These are phyloP conservation scores for Tetrahymena malaccensis DNA, from an alignment of 73 alveolate species.

Conservation along the genomic window DNA sequence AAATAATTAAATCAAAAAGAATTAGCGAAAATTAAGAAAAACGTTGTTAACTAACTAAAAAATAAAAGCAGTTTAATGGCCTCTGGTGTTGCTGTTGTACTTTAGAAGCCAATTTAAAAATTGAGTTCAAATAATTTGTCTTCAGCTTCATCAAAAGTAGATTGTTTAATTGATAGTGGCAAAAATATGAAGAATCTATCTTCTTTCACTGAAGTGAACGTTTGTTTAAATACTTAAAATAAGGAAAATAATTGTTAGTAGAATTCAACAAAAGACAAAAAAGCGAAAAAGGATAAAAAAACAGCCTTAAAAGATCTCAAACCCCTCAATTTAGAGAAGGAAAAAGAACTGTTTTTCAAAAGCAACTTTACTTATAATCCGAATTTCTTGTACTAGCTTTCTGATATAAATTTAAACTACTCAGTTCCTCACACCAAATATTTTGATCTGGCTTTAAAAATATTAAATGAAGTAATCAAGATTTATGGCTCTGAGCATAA, in stretches of 20 bases:
- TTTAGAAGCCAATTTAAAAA: background rate
- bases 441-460: slow-evolving; percentile 43
- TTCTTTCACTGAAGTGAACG: background rate
- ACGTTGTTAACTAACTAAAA: background rate
- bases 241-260: background rate
- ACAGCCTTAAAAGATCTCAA: slow-evolving; percentile 19
- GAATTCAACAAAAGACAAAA: background rate
- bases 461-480: slow-evolving; percentile 48
- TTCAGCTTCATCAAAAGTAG: background rate
- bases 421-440: slow-evolving; percentile 41
- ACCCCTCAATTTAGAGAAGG: slow-evolving; percentile 53
- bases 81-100: background rate
- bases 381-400: slow-evolving; percentile 45
- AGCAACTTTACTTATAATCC: slow-evolving; percentile 57
- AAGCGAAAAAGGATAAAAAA: background rate
- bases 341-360: slow-evolving; percentile 58
- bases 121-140: background rate
- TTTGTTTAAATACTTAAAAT: background rate
- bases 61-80: background rate
- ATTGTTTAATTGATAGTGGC: background rate
- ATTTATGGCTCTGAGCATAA: slow-evolving; percentile 57
- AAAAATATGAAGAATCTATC: background rate
- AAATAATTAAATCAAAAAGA: background rate
- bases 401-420: slow-evolving; percentile 27
- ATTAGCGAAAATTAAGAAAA: background rate